A percentile compares a stretch with the other conserved stretches of the same genome.
phyloP scores from a whole-genome alignment of 257 asterid species.

The Petunia axillaris region DNA sequence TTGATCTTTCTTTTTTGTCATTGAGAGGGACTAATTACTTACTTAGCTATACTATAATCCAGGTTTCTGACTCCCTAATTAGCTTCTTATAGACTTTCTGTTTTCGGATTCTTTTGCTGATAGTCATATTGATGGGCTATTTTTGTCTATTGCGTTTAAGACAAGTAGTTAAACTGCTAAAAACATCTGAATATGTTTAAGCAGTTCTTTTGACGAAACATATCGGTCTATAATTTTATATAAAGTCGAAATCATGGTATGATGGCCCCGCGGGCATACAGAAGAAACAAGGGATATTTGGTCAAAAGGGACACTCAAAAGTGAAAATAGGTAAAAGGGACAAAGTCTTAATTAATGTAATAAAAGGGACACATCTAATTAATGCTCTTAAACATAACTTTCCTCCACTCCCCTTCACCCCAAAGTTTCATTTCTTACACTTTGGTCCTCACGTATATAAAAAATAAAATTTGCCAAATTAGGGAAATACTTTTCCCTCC shows the following conservation, averaged over 20 bases:
- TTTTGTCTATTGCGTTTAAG: not conserved
- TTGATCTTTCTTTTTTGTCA: not conserved
- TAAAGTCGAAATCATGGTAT: not conserved
- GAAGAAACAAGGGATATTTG: not conserved
- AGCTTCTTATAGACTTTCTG: not conserved
- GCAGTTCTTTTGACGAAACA: not conserved
- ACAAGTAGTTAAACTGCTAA: not conserved
- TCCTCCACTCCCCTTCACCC: too few relatives aligned
- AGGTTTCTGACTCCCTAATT: not conserved
- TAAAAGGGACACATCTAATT: too few relatives aligned
- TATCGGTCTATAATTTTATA: not conserved
- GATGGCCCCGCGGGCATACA: not conserved
- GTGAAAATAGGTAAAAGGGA: too few relatives aligned
- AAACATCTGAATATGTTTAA: not conserved
- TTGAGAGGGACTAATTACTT: conserved; percentile 23
- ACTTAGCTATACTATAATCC: conserved; percentile 1
- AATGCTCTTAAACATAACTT: too few relatives aligned
- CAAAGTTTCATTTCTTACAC: too few relatives aligned
- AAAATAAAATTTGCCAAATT: too few relatives aligned
- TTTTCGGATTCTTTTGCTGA: too few relatives aligned
- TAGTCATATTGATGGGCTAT: not conserved
- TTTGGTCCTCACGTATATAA: too few relatives aligned
- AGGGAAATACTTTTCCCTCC: too few relatives aligned
- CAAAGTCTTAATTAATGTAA: too few relatives aligned
- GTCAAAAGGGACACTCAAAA: too few relatives aligned